Percentiles rank a stretch among this genome's conserved stretches.
phyloP scores from a whole-genome alignment of 2,329 filamentous ascomycete species.

The Sarocladium brachiariae region DNA sequence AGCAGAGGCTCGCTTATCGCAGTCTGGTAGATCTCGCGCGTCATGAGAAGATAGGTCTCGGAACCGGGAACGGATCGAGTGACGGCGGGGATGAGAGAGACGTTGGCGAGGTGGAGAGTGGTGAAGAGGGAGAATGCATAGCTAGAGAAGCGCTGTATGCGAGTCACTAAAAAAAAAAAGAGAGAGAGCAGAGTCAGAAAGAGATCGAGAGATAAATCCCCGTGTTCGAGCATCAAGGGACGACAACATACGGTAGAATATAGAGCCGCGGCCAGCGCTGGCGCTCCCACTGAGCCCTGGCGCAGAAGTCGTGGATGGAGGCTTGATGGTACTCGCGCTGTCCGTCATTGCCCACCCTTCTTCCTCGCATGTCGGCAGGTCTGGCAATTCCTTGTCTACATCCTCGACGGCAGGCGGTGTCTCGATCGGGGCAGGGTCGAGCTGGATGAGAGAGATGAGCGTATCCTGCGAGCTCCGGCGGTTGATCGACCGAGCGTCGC shows the following conservation, averaged over 20 bases:
- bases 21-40: constrained; percentile 87
- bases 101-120: constrained; percentile 71
- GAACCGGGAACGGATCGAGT: constrained; percentile 66
- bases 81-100: constrained; percentile 69
- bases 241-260: constrained; percentile 69
- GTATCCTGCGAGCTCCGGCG: constrained; percentile 21
- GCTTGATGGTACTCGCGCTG: constrained; percentile 26
- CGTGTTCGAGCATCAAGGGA: too few species aligned
- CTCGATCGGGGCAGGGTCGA: constrained; percentile 78
- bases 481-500: constrained; percentile 14
- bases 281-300: constrained; percentile 51
- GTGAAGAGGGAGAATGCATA: constrained; percentile 77
- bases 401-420: constrained; percentile 38
- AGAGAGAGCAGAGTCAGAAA: too few species aligned
- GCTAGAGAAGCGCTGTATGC: constrained; percentile 81
- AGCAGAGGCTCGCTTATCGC: constrained; percentile 72
- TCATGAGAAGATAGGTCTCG: constrained; percentile 83
- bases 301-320: constrained; percentile 34
- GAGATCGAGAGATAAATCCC: too few species aligned
- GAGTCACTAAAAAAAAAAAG: constrained; percentile 23
- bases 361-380: too few species aligned
- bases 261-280: constrained; percentile 51
- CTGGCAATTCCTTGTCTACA: constrained; percentile 19
- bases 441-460: constrained; percentile 59
- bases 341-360: constrained; percentile 20